phyloP scores from a whole-genome alignment of 306 rosid genomes.

The Sicyos baderoa region DNA sequence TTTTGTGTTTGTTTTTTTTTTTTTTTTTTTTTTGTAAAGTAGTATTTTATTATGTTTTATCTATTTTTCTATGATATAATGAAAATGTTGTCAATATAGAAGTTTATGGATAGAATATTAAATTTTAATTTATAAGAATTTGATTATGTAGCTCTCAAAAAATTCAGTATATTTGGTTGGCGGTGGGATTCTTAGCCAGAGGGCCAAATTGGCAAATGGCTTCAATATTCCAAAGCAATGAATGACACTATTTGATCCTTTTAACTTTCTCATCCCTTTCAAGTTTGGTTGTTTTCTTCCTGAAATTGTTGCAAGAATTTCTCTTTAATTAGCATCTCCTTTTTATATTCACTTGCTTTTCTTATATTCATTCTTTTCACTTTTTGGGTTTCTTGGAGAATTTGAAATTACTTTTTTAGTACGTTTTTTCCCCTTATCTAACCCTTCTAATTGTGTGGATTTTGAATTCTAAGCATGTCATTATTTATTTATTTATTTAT shows the following conservation, averaged over 20 bases:
- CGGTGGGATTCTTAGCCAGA: slow-evolving; percentile 10
- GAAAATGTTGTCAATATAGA: background rate
- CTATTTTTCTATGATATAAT: background rate
- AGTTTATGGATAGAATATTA: background rate
- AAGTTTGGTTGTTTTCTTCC: background rate
- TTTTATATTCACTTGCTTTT: slow-evolving; percentile 11
- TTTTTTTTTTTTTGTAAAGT: too few relatives aligned
- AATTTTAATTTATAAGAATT: background rate
- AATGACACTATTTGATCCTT: background rate
- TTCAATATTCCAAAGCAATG: slow-evolving; percentile 11
- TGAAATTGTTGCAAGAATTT: background rate
- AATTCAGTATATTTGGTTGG: background rate
- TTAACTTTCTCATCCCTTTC: background rate
- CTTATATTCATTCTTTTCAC: background rate
- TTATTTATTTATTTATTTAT: too few relatives aligned
- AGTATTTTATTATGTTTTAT: background rate
- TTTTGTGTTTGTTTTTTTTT: too few relatives aligned
- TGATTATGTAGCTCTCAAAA: background rate
- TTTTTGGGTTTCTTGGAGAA: background rate
- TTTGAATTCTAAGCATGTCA: background rate
- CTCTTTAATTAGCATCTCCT: slow-evolving; percentile 12
- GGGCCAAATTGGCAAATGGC: slow-evolving; percentile 1
- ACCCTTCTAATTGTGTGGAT: background rate
- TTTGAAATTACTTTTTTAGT: background rate
- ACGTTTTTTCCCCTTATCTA: background rate